Conservation (phyloP, 2,329 filamentous ascomycete species). For the Fusarium fracticaudum region DNA sequence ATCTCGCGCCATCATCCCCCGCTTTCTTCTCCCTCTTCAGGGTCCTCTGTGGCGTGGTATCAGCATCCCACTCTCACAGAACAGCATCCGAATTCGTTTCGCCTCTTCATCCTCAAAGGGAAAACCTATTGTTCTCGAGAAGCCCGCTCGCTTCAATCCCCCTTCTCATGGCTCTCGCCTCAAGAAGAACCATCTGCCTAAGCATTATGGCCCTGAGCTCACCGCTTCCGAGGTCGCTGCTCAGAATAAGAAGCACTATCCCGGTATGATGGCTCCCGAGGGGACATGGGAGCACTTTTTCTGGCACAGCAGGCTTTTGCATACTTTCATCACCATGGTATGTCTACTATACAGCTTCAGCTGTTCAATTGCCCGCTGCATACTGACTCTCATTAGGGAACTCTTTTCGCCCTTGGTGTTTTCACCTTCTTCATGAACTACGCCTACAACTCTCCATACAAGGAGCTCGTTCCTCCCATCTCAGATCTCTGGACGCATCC, state of each 20-base stretch:
- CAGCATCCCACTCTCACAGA: conserved; percentile 49
- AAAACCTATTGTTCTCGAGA: conserved; percentile 79
- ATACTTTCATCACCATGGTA: conserved; percentile 87
- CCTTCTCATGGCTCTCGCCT: conserved; percentile 86
- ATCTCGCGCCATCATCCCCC: conserved; percentile 66
- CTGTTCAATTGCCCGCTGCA: neutral
- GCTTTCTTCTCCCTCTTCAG: conserved; percentile 73
- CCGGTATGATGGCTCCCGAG: conserved; percentile 86
- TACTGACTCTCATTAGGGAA: conserved; percentile 58
- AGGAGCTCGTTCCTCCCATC: conserved; percentile 77
- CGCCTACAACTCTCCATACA: conserved; percentile 79
- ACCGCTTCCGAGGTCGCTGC: conserved; percentile 71
- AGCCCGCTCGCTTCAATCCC: conserved; percentile 89
- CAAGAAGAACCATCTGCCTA: conserved; percentile 62
- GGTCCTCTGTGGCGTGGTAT: conserved; percentile 64
- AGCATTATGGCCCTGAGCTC: conserved; percentile 79
- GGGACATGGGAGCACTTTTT: conserved; percentile 88
- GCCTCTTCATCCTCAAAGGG: conserved; percentile 45
- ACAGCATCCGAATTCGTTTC: conserved; percentile 49
- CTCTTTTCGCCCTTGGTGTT: conserved; percentile 73
- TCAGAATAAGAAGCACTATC: conserved; percentile 79
- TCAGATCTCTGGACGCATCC: conserved; percentile 77
- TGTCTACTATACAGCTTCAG: conserved; percentile 36
- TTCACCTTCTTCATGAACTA: conserved; percentile 84
- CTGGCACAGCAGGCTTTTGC: conserved; percentile 78